Evolutionary conservation across 345 rosid genomes (phyloP), one percentile per base, ranked within the genome.

Genomic region (Chamaenerion angustifolium): DNA sequence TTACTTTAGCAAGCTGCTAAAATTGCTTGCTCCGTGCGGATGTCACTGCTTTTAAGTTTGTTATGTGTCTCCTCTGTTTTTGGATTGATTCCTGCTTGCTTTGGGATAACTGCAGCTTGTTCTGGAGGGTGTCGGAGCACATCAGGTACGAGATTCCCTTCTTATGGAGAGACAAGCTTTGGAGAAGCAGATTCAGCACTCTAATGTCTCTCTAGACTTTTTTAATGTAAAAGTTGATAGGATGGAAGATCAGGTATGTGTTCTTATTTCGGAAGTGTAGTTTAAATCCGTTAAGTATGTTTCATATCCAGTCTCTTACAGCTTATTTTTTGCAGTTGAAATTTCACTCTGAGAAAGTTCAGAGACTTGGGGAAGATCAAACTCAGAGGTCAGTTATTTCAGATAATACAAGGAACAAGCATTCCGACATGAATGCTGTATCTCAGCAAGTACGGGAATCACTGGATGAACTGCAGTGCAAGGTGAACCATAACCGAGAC

Each of bases 221-320:
- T 78, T 68, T 46, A 69, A 77, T 57, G 76, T 76, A 56, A 93
- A 75, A 70, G 71, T 79, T 52, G 70, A 68, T 50, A 77, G 82
- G 67, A 76, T 89, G 52, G 95, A 85, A 60, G 95, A 93, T 57
- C 97, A 88, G 92, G 99, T 88, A 70, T 49, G 44, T 64, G 25
- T 45, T 57, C 60, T 43, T 11, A 45, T 11, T 31, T 46, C 35
- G 17, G 15, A 11, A 12, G 10, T 46, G 31, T 21, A 8, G 8
- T 16, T 10, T 17, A 42, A 14, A 21, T 31, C 37, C 5, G 25
- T 4, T 21, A 21, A 21, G 3, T 21, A 21, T 21, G 25, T 31
- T 31, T 31, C 37, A 31, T 31, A 7, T 31, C 37, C 5, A 31
- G 8, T 31, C 37, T 31, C 42, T 25, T 46, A 41, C 61, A 47